Base-by-base conservation (phyloP, 2,329 filamentous ascomycete genomes). In the Myrmaecium sp. region DNA sequence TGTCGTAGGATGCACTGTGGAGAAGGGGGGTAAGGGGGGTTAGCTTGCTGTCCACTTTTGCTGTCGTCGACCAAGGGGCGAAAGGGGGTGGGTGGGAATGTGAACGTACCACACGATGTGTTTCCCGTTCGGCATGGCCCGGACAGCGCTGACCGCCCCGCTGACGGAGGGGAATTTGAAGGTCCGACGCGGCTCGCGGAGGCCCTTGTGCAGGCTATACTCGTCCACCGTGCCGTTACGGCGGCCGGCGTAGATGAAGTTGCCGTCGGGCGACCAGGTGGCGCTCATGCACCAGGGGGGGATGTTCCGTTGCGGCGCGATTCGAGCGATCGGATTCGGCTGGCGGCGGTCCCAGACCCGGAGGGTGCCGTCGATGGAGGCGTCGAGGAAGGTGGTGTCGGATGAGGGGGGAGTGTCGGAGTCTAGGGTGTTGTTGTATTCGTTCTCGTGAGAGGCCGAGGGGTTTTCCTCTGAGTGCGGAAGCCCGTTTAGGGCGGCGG, bases 261-360 rank as follows among this genome's bases (percentile, higher is more conserved):
- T 95, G 9, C 89, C 89, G 47, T 94, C 80, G 0, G 83, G 83
- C 29, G 78, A 86, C 89, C 89, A 98, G 56, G 83, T 93, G 1
- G 83, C 82, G 37, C 81, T 84, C 73, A 93, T 94, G 51, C 86
- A 95, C 86, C 86, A 98, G 0, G 86, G 89, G 1, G 89, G 86
- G 1, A 82, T 79, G 11, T 73, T 72, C 7, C 71, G 68, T 7
- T 73, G 63, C 11, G 78, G 80, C 1, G 64, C 62, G 30, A 95
- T 86, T 15, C 74, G 71, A 3, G 89, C 83, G 2, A 93, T 64
- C 0, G 86, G 77, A 18, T 75, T 66, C 1, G 68, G 67, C 35
- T 78, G 69, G 12, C 89, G 72, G 3, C 75, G 63, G 43, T 98
- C 92, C 86, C 89, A 98, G 37, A 98, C 72, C n/a, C 83, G 75